Percentiles rank a stretch among this genome's conserved stretches.
These are phyloP conservation scores for Pelargonium exstipulatum DNA, from an alignment of 441 rosid genomes.

Conservation along the genomic window DNA sequence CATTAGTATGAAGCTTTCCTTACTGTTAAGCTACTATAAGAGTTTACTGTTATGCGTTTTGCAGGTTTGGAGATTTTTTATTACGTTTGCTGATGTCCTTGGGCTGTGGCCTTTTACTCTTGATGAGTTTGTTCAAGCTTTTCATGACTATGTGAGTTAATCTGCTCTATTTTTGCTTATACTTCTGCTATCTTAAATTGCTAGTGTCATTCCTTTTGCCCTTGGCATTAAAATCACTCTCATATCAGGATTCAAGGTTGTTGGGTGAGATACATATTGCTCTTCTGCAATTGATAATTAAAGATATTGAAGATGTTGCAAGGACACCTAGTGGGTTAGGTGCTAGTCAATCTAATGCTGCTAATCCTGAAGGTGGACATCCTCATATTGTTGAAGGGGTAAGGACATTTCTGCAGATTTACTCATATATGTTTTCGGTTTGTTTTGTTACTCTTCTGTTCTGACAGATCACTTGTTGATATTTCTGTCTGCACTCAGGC, in stretches of 20 bases:
- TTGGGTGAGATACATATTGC: constrained; percentile 74
- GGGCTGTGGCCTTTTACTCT: constrained; percentile 87
- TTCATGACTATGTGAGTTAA: constrained; percentile 64
- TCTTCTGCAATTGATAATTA: constrained; percentile 55
- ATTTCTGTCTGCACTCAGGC: constrained; percentile 36
- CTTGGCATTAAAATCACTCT: constrained; percentile 3
- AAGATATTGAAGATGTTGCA: constrained; percentile 79
- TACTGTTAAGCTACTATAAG: too few relatives aligned
- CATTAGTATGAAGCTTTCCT: too few relatives aligned
- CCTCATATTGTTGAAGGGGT: constrained; percentile 84
- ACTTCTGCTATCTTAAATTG: constrained; percentile 8
- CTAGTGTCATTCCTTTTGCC: constrained; percentile 21
- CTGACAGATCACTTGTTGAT: background rate
- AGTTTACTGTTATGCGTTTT: constrained; percentile 15
- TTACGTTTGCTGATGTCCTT: constrained; percentile 68
- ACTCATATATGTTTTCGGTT: background rate
- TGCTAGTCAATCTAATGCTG: constrained; percentile 51
- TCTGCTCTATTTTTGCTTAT: constrained; percentile 5
- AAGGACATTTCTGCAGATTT: constrained; percentile 25
- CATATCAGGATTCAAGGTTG: constrained; percentile 62
- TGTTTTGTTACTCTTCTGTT: constrained; percentile 13
- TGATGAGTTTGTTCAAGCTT: constrained; percentile 80
- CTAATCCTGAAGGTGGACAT: constrained; percentile 77
- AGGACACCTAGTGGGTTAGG: constrained; percentile 52
- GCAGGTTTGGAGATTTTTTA: constrained; percentile 82